Percentiles rank a stretch among this genome's conserved stretches.
phyloP scores from a whole-genome alignment of 2,329 filamentous ascomycete genomes.

The Periconia sp. region DNA sequence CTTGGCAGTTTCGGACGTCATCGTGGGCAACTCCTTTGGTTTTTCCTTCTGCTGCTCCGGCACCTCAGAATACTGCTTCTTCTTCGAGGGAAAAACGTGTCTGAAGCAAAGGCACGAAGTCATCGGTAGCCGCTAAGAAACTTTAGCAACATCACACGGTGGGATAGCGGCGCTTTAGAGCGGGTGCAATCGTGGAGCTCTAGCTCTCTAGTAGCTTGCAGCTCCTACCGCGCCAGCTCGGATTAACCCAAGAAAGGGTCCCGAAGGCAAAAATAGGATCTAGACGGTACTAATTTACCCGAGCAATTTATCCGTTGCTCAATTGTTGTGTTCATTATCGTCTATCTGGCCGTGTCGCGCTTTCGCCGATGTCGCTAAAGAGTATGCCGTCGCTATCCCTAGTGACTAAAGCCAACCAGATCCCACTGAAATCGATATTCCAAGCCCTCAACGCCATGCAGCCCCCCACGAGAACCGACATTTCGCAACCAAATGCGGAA shows the following conservation, averaged over 20 bases:
- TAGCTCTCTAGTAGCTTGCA: slow-evolving; percentile 32
- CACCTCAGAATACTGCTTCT: slow-evolving; percentile 13
- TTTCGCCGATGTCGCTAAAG: slow-evolving; percentile 29
- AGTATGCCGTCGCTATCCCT: slow-evolving; percentile 19
- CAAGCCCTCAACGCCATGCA: slow-evolving; percentile 3
- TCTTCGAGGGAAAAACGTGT: slow-evolving; percentile 19
- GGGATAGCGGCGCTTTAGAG: slow-evolving; percentile 27
- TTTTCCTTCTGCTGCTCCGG: slow-evolving; percentile 11
- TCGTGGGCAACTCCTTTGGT: slow-evolving; percentile 19
- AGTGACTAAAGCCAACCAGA: slow-evolving; percentile 19
- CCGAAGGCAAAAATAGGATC: slow-evolving; percentile 26
- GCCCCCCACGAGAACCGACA: slow-evolving; percentile 7
- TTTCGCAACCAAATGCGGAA: background rate
- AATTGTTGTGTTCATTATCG: slow-evolving; percentile 22
- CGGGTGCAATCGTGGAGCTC: slow-evolving; percentile 29
- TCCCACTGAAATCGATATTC: background rate
- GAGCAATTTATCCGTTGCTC: slow-evolving; percentile 42
- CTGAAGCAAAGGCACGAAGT: slow-evolving; percentile 24
- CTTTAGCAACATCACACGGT: slow-evolving; percentile 21
- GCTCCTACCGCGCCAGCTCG: slow-evolving; percentile 26
- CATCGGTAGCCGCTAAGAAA: slow-evolving; percentile 16
- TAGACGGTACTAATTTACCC: slow-evolving; percentile 36
- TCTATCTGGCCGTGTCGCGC: slow-evolving; percentile 19
- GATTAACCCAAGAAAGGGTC: slow-evolving; percentile 20
- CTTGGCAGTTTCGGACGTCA: slow-evolving; percentile 35